These are phyloP conservation scores for Casaregolazyma lundiana DNA, from an alignment of 1,139 yeast genomes.

Conservation along the genomic window DNA sequence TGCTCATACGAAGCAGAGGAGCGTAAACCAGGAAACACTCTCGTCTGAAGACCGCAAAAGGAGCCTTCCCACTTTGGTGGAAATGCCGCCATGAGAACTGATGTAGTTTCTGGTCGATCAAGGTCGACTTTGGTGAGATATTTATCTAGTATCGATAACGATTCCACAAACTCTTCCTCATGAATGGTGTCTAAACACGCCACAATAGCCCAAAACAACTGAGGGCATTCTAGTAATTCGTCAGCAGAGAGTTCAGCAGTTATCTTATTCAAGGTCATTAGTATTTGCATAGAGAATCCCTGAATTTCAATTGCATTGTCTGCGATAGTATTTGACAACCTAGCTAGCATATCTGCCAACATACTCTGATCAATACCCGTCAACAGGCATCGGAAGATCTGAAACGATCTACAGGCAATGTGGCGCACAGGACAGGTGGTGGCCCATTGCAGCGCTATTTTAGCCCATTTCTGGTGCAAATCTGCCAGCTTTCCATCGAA, in stretches of 20 bases:
- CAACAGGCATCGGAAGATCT: conserved; percentile 76
- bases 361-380: conserved; percentile 78
- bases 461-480: conserved; percentile 78
- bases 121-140: conserved; percentile 83
- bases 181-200: conserved; percentile 88
- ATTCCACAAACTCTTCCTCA: conserved; percentile 90
- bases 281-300: conserved; percentile 94
- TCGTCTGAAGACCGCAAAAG: conserved; percentile 81
- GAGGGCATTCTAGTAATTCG: conserved; percentile 82
- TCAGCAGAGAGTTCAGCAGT: conserved; percentile 79
- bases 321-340: conserved; percentile 87
- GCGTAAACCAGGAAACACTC: conserved; percentile 74
- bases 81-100: conserved; percentile 75
- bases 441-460: conserved; percentile 86
- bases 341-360: conserved; percentile 90
- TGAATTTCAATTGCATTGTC: conserved; percentile 88
- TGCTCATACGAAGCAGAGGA: conserved; percentile 79
- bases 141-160: conserved; percentile 72
- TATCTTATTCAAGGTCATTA: conserved; percentile 91
- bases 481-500: conserved; percentile 46
- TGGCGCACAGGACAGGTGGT: conserved; percentile 97
- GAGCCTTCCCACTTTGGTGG: conserved; percentile 97
- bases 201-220: conserved; percentile 91
- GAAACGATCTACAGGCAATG: conserved; percentile 94
- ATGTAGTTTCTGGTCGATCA: conserved; percentile 79